A percentile compares a stretch with the other conserved stretches of the same genome.
Evolutionary conservation across 2,329 filamentous ascomycete species (phyloP).

Genomic region (Cordyceps cicadae): DNA sequence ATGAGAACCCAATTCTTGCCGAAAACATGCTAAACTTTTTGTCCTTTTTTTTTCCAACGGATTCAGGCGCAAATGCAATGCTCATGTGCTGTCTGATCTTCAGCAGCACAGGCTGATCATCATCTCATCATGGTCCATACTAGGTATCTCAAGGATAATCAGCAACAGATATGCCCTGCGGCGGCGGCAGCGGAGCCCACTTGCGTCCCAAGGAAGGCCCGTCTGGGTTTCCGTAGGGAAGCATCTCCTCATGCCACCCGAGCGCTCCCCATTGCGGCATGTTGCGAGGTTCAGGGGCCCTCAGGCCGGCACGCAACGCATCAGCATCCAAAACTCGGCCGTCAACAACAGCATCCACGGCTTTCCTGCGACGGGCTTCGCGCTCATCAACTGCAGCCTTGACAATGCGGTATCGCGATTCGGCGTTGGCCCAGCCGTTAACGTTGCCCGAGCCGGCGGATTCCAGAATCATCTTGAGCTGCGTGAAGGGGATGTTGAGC

Average conservation of each 20-base stretch:
- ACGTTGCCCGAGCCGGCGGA: slow-evolving; percentile 43
- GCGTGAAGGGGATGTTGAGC: slow-evolving; percentile 59
- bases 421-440: slow-evolving; percentile 41
- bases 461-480: slow-evolving; percentile 59
- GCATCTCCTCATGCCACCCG: slow-evolving; percentile 41
- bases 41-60: neutral
- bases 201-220: slow-evolving; percentile 35
- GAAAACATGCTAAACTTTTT: slow-evolving; percentile 10
- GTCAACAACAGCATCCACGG: slow-evolving; percentile 33
- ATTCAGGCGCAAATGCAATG: slow-evolving; percentile 4
- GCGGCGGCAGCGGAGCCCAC: slow-evolving; percentile 32
- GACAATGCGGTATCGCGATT: slow-evolving; percentile 41
- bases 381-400: slow-evolving; percentile 46
- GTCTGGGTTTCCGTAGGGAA: slow-evolving; percentile 30
- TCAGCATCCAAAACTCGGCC: slow-evolving; percentile 28
- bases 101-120: neutral
- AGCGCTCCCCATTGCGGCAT: slow-evolving; percentile 38
- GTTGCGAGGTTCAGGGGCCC: slow-evolving; percentile 30
- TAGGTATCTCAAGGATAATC: slow-evolving; percentile 25
- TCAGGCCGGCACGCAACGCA: slow-evolving; percentile 28
- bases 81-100: neutral
- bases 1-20: neutral
- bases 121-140: slow-evolving; percentile 4
- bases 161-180: slow-evolving; percentile 17
- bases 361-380: slow-evolving; percentile 44